Evolutionary conservation across 768 basidiomycete genomes (phyloP).

Genomic region (Podaxis sp.): DNA sequence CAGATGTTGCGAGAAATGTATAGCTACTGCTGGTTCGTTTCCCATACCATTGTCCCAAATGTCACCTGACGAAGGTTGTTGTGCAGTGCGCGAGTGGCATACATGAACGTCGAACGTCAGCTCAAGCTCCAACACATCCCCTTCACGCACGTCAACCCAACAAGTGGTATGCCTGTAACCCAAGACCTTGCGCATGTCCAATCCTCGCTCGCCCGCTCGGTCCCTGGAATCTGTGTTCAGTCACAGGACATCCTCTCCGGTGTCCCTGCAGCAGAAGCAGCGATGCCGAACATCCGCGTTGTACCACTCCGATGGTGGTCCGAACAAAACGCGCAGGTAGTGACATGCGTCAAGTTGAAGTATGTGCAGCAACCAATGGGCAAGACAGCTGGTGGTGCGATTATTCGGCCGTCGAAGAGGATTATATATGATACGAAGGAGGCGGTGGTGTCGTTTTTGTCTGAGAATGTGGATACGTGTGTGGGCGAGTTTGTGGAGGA

Average conservation of each 20-base stretch:
- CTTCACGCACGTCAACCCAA: constrained; percentile 71
- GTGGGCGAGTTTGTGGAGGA: constrained; percentile 90
- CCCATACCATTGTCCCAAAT: neutral
- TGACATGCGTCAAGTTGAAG: constrained; percentile 88
- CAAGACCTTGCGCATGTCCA: constrained; percentile 58
- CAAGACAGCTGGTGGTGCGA: constrained; percentile 59
- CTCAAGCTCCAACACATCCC: constrained; percentile 81
- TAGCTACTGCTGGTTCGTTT: constrained; percentile 78
- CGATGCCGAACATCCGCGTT: constrained; percentile 89
- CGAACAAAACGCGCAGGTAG: constrained; percentile 67
- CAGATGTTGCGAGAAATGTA: constrained; percentile 77
- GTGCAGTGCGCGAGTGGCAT: constrained; percentile 83
- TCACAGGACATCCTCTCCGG: constrained; percentile 80
- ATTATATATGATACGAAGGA: constrained; percentile 90
- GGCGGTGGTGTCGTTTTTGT: constrained; percentile 86
- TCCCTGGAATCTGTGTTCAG: constrained; percentile 83
- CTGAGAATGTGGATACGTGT: constrained; percentile 83
- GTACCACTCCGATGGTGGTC: constrained; percentile 94
- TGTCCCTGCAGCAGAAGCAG: constrained; percentile 85
- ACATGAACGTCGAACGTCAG: constrained; percentile 84
- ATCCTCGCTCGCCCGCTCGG: constrained; percentile 72
- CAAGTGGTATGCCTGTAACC: constrained; percentile 36
- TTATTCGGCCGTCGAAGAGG: constrained; percentile 82
- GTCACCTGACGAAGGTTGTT: neutral
- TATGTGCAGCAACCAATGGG: constrained; percentile 87